phyloP scores from a whole-genome alignment of 73 alveolate genomes.

The Paramecium sexaurelia region DNA sequence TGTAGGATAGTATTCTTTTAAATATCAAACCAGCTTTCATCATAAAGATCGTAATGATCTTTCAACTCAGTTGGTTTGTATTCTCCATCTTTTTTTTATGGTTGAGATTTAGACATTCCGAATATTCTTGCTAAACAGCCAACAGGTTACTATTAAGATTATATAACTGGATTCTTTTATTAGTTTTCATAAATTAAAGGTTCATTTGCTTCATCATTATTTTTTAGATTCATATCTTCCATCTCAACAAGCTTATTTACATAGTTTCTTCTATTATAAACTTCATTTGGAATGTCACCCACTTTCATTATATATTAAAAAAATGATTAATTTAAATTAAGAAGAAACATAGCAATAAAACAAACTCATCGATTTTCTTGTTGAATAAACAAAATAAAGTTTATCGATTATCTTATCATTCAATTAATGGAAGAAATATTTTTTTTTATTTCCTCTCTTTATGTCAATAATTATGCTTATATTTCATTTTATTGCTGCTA shows the following conservation, averaged over 20 bases:
- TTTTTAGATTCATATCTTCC: background rate
- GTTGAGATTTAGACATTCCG: background rate
- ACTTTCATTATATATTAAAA: background rate
- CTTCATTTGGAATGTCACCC: slow-evolving; percentile 34
- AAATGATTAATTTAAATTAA: background rate
- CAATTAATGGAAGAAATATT: background rate
- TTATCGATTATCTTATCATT: background rate
- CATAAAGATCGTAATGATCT: slow-evolving; percentile 34
- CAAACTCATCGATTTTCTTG: background rate
- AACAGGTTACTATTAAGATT: background rate
- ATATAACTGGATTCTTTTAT: background rate
- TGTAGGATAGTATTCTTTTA: background rate
- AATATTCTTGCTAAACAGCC: background rate
- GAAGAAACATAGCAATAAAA: background rate
- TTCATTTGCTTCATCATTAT: background rate
- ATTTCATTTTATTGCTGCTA: background rate
- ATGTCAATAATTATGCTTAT: background rate
- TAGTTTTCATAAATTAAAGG: background rate
- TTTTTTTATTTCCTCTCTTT: background rate
- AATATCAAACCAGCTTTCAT: background rate
- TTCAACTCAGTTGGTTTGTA: slow-evolving; percentile 14
- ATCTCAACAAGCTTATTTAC: background rate
- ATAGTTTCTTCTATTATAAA: slow-evolving; percentile 30
- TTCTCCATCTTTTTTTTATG: background rate
- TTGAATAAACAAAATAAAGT: background rate